Percentiles rank a stretch among this genome's conserved stretches.
These are phyloP conservation scores for Flaveria linearis DNA, from an alignment of 129 eudicot species.

Conservation along the genomic window DNA sequence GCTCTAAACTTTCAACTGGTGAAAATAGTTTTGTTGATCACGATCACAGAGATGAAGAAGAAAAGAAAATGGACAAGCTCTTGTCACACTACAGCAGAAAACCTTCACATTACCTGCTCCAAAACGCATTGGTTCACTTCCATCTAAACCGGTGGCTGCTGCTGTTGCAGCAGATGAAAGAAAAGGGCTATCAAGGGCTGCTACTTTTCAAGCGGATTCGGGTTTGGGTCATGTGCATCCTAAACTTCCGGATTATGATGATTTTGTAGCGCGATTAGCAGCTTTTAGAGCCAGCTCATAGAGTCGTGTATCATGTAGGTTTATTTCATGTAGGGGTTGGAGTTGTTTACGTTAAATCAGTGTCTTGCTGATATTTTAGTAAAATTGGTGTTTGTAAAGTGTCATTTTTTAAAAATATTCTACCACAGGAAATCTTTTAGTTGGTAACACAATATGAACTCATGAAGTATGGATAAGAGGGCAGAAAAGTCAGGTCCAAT, in stretches of 20 bases:
- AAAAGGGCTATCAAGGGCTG: constrained; percentile 45
- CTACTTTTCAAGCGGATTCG: constrained; percentile 42
- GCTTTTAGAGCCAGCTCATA: constrained; percentile 43
- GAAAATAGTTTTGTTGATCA: constrained; percentile 30
- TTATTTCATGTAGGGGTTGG: not conserved
- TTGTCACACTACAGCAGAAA: constrained; percentile 51
- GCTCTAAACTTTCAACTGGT: not conserved
- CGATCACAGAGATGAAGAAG: constrained; percentile 43
- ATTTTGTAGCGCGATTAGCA: constrained; percentile 66
- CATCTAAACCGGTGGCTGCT: constrained; percentile 32
- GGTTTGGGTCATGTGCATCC: constrained; percentile 54
- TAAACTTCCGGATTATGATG: constrained; percentile 74
- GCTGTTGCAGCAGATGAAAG: constrained; percentile 17
- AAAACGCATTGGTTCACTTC: constrained; percentile 48
- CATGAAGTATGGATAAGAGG: no score
- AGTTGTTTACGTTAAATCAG: constrained; percentile 19
- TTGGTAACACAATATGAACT: not conserved
- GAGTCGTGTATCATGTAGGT: not conserved
- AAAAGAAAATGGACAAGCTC: constrained; percentile 50
- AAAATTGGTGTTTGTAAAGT: constrained; percentile 9
- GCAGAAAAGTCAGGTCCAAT: no score
- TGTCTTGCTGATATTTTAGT: constrained; percentile 25
- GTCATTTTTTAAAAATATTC: not conserved
- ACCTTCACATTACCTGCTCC: constrained; percentile 29
- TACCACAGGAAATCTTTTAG: not conserved